Evolutionary conservation across 179 eudicot species (phyloP), one percentile per base, ranked within the genome.

Genomic region (Vitellaria paradoxa): DNA sequence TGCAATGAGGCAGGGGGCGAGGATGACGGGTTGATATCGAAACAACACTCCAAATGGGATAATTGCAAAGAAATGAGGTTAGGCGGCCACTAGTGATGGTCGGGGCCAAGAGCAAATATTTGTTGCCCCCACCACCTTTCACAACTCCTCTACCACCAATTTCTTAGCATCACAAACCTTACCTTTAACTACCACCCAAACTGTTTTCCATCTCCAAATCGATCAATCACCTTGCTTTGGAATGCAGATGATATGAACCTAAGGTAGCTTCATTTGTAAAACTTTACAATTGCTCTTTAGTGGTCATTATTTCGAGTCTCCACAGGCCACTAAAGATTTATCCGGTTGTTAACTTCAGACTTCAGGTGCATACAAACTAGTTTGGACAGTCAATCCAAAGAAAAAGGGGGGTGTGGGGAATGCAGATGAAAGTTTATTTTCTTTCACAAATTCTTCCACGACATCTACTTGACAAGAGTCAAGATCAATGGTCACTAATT

Each of bases 1-100:
- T 8, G 37, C 13, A 7, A 0, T 62, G 37, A 30, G 37, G 37
- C 37, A 30, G 37, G 2, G 2, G 56, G 24, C 30, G 3, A 72
- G 72, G 75, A 21, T 66, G 73, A 79, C 42, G 67, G 70, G 81
- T 78, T 53, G 47, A 20, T 72, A 40, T 78, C 81, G 72, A 42
- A 49, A 42, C 61, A 64, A 72, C n/a, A 37, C 21, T 64, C 72
- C 81, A 78, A 72, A 40, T 42, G 56, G 26, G 70, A 72, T 64
- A 65, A 52, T 56, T 42, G 77, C 64, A 72, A 40, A 30, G 37
- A 30, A 30, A 30, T 26, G 13, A 40, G 55, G 55, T 50, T 2
- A 30, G 12, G 42, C n/a, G 73, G 68, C 67, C 77, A 65, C 67
- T 53, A 79, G 45, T 13, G 45, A 62, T 78, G 56, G 55, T 52